Percentiles rank a stretch among this genome's conserved stretches.
Evolutionary conservation across 164 flowering plant genomes (phyloP).

Genomic region (Nelumbo lutea): DNA sequence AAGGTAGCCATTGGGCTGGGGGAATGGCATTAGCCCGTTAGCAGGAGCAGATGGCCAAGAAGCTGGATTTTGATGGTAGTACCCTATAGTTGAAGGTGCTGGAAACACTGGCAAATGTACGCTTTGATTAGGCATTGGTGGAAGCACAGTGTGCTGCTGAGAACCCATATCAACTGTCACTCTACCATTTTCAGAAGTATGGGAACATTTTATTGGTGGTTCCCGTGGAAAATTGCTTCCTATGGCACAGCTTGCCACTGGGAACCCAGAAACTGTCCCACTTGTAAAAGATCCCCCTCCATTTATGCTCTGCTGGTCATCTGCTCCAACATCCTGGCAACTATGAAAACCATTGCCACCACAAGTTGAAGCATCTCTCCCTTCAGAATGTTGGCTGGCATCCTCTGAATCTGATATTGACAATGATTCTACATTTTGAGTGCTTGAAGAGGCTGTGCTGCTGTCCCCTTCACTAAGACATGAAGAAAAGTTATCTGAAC

Average conservation of each 20-base stretch:
- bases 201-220: constrained; percentile 18
- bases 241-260: constrained; percentile 10
- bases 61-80: constrained; percentile 70
- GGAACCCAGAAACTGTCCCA: constrained; percentile 13
- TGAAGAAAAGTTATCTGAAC: constrained; percentile 76
- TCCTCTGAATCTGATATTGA: constrained; percentile 81
- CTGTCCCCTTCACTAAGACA: constrained; percentile 86
- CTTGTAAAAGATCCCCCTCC: constrained; percentile 23
- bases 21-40: constrained; percentile 59
- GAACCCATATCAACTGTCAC: constrained; percentile 26
- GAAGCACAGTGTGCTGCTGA: constrained; percentile 35
- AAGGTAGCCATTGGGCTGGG: constrained; percentile 53
- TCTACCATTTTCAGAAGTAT: constrained; percentile 28
- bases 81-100: constrained; percentile 61
- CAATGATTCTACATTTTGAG: constrained; percentile 55
- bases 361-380: constrained; percentile 36
- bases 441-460: constrained; percentile 47
- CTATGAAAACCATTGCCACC: constrained; percentile 26
- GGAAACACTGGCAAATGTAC: constrained; percentile 58
- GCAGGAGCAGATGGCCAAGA: constrained; percentile 66
- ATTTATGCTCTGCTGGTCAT: constrained; percentile 21
- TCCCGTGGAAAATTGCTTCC: constrained; percentile 16
- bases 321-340: constrained; percentile 24
- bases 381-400: constrained; percentile 59
- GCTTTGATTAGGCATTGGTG: constrained; percentile 43